phyloP scores from a whole-genome alignment of 1,284 basidiomycete genomes.

The Cystobasidiaceae sp. region DNA sequence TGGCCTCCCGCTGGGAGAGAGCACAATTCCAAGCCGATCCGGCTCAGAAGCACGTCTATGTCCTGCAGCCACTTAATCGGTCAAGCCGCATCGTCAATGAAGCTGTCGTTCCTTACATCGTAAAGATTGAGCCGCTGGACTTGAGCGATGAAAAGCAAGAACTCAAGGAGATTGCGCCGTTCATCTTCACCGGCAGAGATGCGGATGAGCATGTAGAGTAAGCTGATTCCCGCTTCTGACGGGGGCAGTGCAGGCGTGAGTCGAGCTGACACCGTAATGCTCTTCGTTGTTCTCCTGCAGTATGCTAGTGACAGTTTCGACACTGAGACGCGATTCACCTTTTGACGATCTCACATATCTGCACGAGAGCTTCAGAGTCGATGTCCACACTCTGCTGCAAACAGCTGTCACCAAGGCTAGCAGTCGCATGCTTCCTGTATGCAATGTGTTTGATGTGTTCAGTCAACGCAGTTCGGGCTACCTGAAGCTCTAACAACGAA shows the following conservation, averaged over 20 bases:
- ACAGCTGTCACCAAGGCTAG: no score
- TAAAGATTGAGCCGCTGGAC: background rate
- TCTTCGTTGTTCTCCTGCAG: background rate
- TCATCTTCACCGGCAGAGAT: background rate
- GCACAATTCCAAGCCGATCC: background rate
- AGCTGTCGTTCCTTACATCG: slow-evolving; percentile 3
- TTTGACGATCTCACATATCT: background rate
- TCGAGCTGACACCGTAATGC: background rate
- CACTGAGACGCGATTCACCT: background rate
- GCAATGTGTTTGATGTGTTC: no score
- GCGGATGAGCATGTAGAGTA: background rate
- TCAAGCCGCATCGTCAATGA: background rate
- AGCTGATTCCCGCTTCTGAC: background rate
- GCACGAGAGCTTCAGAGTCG: background rate
- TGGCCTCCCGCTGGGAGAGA: background rate
- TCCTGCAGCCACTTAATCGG: background rate
- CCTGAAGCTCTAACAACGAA: no score
- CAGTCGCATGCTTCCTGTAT: no score
- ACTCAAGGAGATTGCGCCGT: slow-evolving; percentile 1
- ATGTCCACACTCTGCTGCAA: background rate
- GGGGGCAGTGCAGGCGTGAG: background rate
- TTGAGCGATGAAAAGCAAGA: background rate
- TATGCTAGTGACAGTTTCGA: background rate
- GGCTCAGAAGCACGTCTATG: background rate
- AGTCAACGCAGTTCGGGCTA: no score